phyloP scores from a whole-genome alignment of 257 asterid genomes.

The Solanum commersonii region DNA sequence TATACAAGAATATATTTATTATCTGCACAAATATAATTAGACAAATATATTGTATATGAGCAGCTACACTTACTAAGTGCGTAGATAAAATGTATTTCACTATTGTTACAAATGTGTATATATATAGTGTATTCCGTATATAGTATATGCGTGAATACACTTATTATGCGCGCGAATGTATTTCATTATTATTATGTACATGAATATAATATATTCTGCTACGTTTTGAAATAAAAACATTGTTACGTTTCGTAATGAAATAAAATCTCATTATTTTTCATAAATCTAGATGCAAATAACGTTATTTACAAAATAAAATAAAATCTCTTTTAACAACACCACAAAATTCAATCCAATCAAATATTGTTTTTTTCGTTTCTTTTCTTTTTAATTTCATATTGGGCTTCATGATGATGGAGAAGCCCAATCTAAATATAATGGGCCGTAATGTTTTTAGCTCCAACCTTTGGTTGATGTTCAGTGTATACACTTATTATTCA shows the following conservation, averaged over 20 bases:
- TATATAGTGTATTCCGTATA: neutral
- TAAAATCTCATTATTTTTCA: neutral
- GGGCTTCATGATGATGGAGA: neutral
- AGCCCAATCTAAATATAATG: neutral
- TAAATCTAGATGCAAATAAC: neutral
- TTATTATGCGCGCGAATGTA: neutral
- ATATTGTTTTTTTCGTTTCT: neutral
- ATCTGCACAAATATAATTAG: neutral
- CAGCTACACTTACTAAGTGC: neutral
- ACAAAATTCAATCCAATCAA: neutral
- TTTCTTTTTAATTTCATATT: neutral
- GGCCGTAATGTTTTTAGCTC: neutral
- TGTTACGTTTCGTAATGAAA: neutral
- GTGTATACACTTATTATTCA: neutral
- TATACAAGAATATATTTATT: neutral
- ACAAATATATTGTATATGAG: neutral
- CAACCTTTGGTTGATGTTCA: neutral
- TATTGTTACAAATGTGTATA: neutral
- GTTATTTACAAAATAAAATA: neutral
- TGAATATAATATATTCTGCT: neutral
- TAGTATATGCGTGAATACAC: neutral
- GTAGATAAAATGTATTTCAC: neutral
- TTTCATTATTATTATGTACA: neutral
- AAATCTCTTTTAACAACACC: neutral
- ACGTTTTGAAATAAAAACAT: neutral